Evolutionary conservation across 345 rosid genomes (phyloP), one percentile per base, ranked within the genome.

Genomic region (Pistacia atlantica): DNA sequence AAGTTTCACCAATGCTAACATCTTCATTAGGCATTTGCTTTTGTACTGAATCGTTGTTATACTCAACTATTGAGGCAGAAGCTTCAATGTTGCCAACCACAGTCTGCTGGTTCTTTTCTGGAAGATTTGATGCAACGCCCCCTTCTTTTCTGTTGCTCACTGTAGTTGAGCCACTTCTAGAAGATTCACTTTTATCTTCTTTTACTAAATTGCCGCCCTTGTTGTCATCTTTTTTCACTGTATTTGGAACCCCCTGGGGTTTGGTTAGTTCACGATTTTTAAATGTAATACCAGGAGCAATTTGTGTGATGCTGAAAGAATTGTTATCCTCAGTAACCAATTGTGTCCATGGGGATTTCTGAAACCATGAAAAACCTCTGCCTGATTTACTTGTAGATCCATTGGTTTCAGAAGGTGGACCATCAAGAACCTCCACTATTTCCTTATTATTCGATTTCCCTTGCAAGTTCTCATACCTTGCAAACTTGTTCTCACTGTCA

Each of bases 321-420:
- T 71, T 77, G 75, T 62, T 84, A 51, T 51, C 80, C 67, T 85
- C 84, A 67, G 79, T 72, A 63, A 93, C 85, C 86, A 96, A 79
- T 80, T 96, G 95, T 66, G 91, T 88, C 99, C 99, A 96, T 22
- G 99, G 84, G 45, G 87, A 88, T 69, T 86, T 83, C 69, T 93
- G 90, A 75, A 86, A 89, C 99, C 99, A 96, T 49, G 90, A 82
- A 62, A 87, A 77, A 71, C 97, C 92, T 82, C 89, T 88, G 77
- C 92, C 85, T 5, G 88, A 70, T 67, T 82, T 88, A 67, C 31
- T 81, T 49, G 71, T 72, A 71, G 82, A 69, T 65, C 72, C 65
- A 68, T 54, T 71, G 52, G 75, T 55, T 67, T 69, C 62, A 37
- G 65, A 28, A 65, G 78, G 67, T 71, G 78, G 82, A 60, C 77